Percentiles rank a stretch among this genome's conserved stretches.
Conservation (phyloP, 1,284 basidiomycete genomes). For the Stygiomarasmius scandens region DNA sequence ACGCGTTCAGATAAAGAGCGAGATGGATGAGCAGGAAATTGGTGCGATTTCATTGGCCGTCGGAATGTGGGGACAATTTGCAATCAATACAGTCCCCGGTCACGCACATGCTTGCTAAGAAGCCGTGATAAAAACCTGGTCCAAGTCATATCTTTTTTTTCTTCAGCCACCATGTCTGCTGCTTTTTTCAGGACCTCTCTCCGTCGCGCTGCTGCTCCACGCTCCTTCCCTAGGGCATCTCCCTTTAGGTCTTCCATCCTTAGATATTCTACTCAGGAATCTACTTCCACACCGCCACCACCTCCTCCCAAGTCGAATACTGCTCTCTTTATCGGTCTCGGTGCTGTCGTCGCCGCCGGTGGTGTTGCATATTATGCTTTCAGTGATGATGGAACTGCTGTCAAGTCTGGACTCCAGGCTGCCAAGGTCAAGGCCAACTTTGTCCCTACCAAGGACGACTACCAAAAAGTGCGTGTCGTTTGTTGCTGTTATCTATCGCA, state of each 20-base stretch:
- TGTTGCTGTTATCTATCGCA: background rate
- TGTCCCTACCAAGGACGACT: conserved; percentile 76
- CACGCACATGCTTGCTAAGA: conserved; percentile 14
- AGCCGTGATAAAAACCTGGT: background rate
- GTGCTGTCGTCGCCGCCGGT: conserved; percentile 47
- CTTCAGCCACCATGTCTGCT: conserved; percentile 47
- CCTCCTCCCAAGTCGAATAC: conserved; percentile 52
- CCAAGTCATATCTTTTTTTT: background rate
- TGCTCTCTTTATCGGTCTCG: conserved; percentile 58
- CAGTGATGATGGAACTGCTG: conserved; percentile 51
- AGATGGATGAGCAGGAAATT: background rate
- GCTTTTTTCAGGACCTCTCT: conserved; percentile 48
- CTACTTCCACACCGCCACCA: conserved; percentile 35
- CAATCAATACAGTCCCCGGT: background rate
- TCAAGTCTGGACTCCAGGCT: conserved; percentile 61
- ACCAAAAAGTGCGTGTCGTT: conserved; percentile 74
- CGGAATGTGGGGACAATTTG: background rate
- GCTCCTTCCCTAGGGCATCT: conserved; percentile 31
- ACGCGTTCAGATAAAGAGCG: background rate
- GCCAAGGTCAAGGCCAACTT: conserved; percentile 68
- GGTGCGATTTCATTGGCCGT: background rate
- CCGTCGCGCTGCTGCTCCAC: conserved; percentile 43
- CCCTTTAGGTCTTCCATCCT: conserved; percentile 42
- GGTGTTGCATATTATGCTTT: conserved; percentile 62
- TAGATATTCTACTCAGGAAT: conserved; percentile 58